Percentiles rank a stretch among this genome's conserved stretches.
Evolutionary conservation across 768 basidiomycete genomes (phyloP).

Genomic region (Kwoniella sp.): DNA sequence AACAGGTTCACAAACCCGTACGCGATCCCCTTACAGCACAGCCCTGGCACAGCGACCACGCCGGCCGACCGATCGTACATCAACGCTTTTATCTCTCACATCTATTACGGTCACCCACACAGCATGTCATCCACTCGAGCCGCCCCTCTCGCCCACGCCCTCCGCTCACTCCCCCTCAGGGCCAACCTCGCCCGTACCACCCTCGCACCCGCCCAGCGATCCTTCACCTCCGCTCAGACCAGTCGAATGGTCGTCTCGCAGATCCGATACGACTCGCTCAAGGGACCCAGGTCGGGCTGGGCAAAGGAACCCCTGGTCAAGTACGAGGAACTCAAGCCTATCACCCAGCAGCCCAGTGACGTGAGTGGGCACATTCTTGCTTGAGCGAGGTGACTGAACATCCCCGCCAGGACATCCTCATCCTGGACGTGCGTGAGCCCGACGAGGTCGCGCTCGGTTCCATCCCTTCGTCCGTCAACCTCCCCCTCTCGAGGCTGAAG

Average conservation of each 20-base stretch:
- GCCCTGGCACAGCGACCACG: too few species aligned
- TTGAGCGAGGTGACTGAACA: too few species aligned
- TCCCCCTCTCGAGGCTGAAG: conserved; percentile 75
- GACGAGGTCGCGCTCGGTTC: conserved; percentile 86
- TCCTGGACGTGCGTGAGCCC: conserved; percentile 71
- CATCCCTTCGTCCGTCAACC: conserved; percentile 85
- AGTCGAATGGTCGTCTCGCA: conserved; percentile 7
- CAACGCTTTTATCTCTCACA: too few species aligned
- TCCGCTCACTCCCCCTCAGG: not conserved
- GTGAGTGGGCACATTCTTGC: conserved; percentile 55
- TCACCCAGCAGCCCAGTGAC: conserved; percentile 64
- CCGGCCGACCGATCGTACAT: too few species aligned
- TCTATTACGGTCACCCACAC: too few species aligned
- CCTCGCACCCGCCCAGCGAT: not conserved
- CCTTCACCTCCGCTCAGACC: conserved; percentile 3
- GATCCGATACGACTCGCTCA: conserved; percentile 7
- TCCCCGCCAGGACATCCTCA: conserved; percentile 39
- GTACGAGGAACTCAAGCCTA: conserved; percentile 77
- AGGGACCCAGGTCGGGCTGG: conserved; percentile 54
- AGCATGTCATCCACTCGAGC: conserved; percentile 10
- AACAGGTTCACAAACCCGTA: too few species aligned
- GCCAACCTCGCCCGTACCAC: not conserved
- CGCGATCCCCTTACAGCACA: too few species aligned
- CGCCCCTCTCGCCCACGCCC: conserved; percentile 1
- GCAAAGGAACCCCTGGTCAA: conserved; percentile 61